These are phyloP conservation scores for Myxozyma monticola DNA, from an alignment of 805 yeast genomes.

Conservation along the genomic window DNA sequence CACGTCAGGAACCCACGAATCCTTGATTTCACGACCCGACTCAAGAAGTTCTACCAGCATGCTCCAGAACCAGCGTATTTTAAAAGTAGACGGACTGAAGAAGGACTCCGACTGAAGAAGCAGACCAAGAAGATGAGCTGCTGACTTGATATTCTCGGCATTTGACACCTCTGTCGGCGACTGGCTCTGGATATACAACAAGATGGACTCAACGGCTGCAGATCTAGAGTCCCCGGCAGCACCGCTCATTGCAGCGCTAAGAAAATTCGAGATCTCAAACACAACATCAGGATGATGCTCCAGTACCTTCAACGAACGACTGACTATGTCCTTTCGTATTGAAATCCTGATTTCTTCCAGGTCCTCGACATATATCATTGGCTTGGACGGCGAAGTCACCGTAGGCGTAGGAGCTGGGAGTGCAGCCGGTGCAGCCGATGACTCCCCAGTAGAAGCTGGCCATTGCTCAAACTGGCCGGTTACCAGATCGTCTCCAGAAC, in stretches of 20 bases:
- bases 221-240: background rate
- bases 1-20: constrained; percentile 58
- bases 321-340: constrained; percentile 26
- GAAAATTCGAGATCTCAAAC: constrained; percentile 27
- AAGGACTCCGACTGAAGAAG: constrained; percentile 30
- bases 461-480: no score
- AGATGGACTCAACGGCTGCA: constrained; percentile 1
- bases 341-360: constrained; percentile 32
- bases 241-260: constrained; percentile 25
- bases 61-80: constrained; percentile 24
- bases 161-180: constrained; percentile 7
- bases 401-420: no score
- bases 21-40: constrained; percentile 1
- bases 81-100: constrained; percentile 20
- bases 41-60: constrained; percentile 26
- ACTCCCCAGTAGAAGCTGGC: no score
- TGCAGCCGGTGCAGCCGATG: no score
- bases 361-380: constrained; percentile 26
- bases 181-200: background rate
- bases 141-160: constrained; percentile 6
- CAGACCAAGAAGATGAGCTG: constrained; percentile 34
- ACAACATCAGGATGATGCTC: constrained; percentile 31
- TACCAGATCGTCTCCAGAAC: no score
- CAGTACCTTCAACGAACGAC: constrained; percentile 29
- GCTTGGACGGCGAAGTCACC: no score